Conservation (phyloP, 1,284 basidiomycete species). For the Serendipita sp. region DNA sequence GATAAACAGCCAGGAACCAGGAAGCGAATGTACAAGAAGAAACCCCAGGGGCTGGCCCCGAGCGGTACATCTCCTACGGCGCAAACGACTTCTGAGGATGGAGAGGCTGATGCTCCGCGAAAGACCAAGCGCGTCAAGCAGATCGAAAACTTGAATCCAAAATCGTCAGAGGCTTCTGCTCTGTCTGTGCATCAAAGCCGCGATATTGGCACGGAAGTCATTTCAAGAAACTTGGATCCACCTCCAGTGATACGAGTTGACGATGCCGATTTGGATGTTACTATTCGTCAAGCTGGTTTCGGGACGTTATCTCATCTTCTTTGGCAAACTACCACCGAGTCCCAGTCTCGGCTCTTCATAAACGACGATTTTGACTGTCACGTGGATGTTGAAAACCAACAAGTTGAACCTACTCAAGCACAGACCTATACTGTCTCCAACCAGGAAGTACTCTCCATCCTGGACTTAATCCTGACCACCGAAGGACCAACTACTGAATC, state of each 20-base stretch:
- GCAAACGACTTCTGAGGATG: conserved; percentile 16
- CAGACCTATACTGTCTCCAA: neutral
- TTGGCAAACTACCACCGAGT: neutral
- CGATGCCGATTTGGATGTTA: neutral
- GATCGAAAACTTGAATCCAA: neutral
- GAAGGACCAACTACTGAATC: neutral
- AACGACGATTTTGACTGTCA: no score
- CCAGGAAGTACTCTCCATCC: neutral
- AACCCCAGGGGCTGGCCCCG: conserved; percentile 15
- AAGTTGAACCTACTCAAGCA: no score
- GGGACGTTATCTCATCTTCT: neutral
- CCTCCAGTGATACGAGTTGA: neutral
- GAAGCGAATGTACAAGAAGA: conserved; percentile 59
- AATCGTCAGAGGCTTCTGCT: no score
- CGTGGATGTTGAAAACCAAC: no score
- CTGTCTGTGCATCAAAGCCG: neutral
- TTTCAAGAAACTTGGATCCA: neutral
- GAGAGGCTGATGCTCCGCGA: neutral
- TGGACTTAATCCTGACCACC: neutral
- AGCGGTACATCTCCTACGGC: conserved; percentile 8
- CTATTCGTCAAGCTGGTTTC: neutral
- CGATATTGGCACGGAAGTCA: neutral
- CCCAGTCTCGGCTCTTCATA: no score
- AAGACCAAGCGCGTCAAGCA: neutral
- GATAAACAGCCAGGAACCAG: conserved; percentile 61